A percentile compares a stretch with the other conserved stretches of the same genome.
These are phyloP conservation scores for Penicillium antarcticum DNA, from an alignment of 495 filamentous ascomycete species.

Conservation along the genomic window DNA sequence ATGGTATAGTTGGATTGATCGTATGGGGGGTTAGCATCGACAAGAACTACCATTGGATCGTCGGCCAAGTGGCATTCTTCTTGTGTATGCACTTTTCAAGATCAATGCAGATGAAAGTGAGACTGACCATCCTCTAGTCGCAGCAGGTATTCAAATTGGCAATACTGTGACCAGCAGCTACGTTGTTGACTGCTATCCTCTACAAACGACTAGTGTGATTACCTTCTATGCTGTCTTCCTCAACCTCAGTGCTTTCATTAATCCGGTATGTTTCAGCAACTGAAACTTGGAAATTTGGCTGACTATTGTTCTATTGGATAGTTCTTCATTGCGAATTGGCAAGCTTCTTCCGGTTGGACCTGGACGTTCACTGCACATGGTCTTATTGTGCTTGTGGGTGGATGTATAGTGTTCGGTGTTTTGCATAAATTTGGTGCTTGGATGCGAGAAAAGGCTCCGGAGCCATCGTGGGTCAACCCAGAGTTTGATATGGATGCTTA, in stretches of 20 bases:
- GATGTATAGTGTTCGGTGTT: constrained; percentile 34
- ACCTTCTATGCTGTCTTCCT: constrained; percentile 61
- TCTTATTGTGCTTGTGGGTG: constrained; percentile 44
- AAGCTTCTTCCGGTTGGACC: constrained; percentile 48
- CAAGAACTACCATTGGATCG: constrained; percentile 55
- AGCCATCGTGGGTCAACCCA: constrained; percentile 42
- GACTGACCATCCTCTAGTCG: constrained; percentile 32
- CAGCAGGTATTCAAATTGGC: constrained; percentile 59
- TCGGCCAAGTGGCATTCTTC: constrained; percentile 59
- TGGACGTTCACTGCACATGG: constrained; percentile 57
- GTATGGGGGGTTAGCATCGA: constrained; percentile 60
- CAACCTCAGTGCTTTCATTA: constrained; percentile 51
- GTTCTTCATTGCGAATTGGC: constrained; percentile 59
- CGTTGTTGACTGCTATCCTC: constrained; percentile 56
- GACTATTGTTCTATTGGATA: constrained; percentile 5
- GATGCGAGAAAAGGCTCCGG: constrained; percentile 23
- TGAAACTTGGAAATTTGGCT: not conserved
- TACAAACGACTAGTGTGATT: constrained; percentile 56
- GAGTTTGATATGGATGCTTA: constrained; percentile 32
- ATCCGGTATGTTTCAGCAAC: constrained; percentile 30
- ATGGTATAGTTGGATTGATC: constrained; percentile 33
- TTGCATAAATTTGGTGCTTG: constrained; percentile 46
- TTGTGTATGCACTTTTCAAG: constrained; percentile 24
- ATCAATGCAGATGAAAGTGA: not conserved
- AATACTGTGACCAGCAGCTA: constrained; percentile 56